Base-by-base conservation (phyloP, 805 yeast species). In the Kuraishia capsulata region DNA sequence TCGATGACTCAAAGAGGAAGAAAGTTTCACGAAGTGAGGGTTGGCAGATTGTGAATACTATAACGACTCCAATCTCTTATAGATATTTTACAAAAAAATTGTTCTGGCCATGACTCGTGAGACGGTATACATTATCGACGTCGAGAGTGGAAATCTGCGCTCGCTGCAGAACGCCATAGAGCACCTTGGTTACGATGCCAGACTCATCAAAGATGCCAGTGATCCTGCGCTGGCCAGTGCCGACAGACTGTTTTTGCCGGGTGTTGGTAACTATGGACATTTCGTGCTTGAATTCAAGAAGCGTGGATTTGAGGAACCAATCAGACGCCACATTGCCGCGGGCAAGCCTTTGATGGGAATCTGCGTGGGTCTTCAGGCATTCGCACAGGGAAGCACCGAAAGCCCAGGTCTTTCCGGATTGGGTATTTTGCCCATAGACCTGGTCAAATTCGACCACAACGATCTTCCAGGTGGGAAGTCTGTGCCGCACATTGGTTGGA, bases 401-500 rank as follows among this genome's bases (percentile, higher is more conserved):
- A 71, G 81, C 36, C 78, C 85, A 13, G 65, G 57, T 13, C 42
- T 52, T 8, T 45, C 55, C 14, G 95, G 92, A n/a, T 62, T 83
- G 32, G 78, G 80, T 0, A 59, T 76, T 17, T 61, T 84, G 3
- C 68, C 67, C 24, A 59, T 74, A 31, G 60, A 61, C 6, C 64
- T 94, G 44, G 57, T 61, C 11, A 80, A 75, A 51, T 92, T 92
- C 53, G 73, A 79, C 47, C 62, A 61, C 11, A 42, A 67, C 5
- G 64, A 61, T 23, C 34, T 39, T 5, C n/a, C n/a, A n/a, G 43
- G 41, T 20, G 40, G 40, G 18, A 92, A 92, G 57, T 73, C 96
- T 10, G 98, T 92, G 5, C 99, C 99, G 1, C 89, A 86, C 48
- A 90, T 92, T 45, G 99, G 99, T 16, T 92, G 99, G 99, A 90